phyloP scores from a whole-genome alignment of 164 flowering plant genomes.

The grape (Vitis vinifera) region DNA sequence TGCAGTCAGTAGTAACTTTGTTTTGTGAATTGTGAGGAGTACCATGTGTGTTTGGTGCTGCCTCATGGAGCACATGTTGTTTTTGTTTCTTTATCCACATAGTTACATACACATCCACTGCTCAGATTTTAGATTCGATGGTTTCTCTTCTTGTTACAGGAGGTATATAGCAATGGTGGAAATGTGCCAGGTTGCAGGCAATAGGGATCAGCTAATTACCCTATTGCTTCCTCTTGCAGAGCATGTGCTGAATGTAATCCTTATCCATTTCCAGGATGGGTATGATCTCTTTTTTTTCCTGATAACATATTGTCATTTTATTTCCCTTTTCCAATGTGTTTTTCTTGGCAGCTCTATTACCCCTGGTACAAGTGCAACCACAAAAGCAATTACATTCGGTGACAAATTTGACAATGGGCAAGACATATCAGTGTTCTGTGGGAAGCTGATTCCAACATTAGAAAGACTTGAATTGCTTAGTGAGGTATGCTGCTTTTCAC shows the following conservation, averaged over 20 bases:
- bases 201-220: constrained; percentile 65
- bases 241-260: constrained; percentile 67
- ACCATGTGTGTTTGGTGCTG: too few species aligned
- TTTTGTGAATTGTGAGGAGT: too few species aligned
- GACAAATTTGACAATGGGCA: constrained; percentile 29
- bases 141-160: constrained; percentile 40
- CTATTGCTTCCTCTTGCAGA: constrained; percentile 74
- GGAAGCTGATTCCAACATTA: constrained; percentile 53
- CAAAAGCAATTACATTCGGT: constrained; percentile 36
- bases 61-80: too few species aligned
- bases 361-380: constrained; percentile 24
- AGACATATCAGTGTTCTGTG: constrained; percentile 49
- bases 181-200: constrained; percentile 82
- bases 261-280: constrained; percentile 79
- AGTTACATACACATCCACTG: too few species aligned
- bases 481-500: constrained; percentile 58
- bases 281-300: constrained; percentile 19
- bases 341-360: constrained; percentile 27
- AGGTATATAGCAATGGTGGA: constrained; percentile 91
- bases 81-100: too few species aligned
- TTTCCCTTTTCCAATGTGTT: background rate
- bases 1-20: too few species aligned
- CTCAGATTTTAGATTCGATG: background rate
- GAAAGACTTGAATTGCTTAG: constrained; percentile 76
- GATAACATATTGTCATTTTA: background rate